These are phyloP conservation scores for Coemansia aciculifera DNA, from an alignment of 192 early-diverging fungal genomes.

Conservation along the genomic window DNA sequence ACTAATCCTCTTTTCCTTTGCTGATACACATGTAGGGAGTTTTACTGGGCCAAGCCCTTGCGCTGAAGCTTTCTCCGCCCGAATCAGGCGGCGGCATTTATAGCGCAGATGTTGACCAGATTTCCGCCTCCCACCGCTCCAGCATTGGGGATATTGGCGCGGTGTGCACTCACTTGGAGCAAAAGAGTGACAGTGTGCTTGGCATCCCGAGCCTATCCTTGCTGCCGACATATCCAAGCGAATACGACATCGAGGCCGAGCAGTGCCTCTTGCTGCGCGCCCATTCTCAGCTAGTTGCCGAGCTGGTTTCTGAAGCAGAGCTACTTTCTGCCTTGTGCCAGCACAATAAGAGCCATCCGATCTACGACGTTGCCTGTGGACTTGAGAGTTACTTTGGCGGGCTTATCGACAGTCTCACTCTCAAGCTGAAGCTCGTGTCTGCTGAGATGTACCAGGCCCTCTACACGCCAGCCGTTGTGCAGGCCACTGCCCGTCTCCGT, in stretches of 20 bases:
- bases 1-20: not conserved
- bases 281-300: constrained; percentile 31
- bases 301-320: constrained; percentile 26
- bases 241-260: constrained; percentile 11
- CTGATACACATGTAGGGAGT: constrained; percentile 17
- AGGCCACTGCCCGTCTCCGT: constrained; percentile 25
- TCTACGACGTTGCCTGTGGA: constrained; percentile 31
- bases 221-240: constrained; percentile 6
- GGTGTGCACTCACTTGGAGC: constrained; percentile 18
- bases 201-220: constrained; percentile 14
- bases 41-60: constrained; percentile 23
- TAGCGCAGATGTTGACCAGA: not conserved
- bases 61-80: constrained; percentile 8
- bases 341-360: constrained; percentile 26
- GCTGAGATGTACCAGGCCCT: constrained; percentile 47
- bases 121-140: not conserved
- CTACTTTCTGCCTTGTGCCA: constrained; percentile 21
- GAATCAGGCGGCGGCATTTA: not conserved
- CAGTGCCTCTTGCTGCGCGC: constrained; percentile 29
- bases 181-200: constrained; percentile 18
- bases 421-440: constrained; percentile 37
- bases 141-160: not conserved
- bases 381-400: constrained; percentile 53
- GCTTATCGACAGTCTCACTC: constrained; percentile 45
- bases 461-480: constrained; percentile 31